Evolutionary conservation across 2,329 filamentous ascomycete genomes (phyloP).

Genomic region (Fusarium virguliforme): DNA sequence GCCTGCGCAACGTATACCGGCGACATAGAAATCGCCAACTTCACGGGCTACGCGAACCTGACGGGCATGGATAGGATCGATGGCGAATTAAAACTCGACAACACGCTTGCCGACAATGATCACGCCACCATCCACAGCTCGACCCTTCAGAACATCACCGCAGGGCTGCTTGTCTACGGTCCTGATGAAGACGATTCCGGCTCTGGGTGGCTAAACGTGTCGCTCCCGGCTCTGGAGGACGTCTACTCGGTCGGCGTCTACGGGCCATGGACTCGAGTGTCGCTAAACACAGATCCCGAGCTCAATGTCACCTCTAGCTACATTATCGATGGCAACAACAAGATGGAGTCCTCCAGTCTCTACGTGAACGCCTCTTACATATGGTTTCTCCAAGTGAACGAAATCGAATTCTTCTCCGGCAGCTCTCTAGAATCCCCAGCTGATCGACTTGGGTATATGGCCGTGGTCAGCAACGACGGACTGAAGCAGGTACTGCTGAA

Average conservation of each 20-base stretch:
- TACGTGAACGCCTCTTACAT: background rate
- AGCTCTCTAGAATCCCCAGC: background rate
- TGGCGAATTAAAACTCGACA: conserved; percentile 1
- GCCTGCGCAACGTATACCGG: conserved; percentile 4
- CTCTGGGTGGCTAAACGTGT: background rate
- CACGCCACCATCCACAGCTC: background rate
- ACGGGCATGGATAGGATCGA: background rate
- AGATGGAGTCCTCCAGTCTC: background rate
- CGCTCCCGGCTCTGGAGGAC: background rate
- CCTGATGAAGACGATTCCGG: background rate
- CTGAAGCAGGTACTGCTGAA: background rate
- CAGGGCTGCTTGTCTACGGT: background rate
- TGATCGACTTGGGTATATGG: background rate
- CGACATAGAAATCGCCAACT: background rate
- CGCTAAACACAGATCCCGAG: background rate
- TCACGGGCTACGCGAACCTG: background rate
- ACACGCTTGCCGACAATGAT: background rate
- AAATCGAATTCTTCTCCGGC: background rate
- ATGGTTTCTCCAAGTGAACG: conserved; percentile 2
- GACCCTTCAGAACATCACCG: background rate
- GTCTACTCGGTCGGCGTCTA: conserved; percentile 1
- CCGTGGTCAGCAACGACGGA: background rate
- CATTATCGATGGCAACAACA: background rate
- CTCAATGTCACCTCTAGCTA: background rate
- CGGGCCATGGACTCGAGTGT: background rate